Percentiles rank a stretch among this genome's conserved stretches.
phyloP scores from a whole-genome alignment of 2,329 filamentous ascomycete genomes.

The Colletotrichum tanaceti region DNA sequence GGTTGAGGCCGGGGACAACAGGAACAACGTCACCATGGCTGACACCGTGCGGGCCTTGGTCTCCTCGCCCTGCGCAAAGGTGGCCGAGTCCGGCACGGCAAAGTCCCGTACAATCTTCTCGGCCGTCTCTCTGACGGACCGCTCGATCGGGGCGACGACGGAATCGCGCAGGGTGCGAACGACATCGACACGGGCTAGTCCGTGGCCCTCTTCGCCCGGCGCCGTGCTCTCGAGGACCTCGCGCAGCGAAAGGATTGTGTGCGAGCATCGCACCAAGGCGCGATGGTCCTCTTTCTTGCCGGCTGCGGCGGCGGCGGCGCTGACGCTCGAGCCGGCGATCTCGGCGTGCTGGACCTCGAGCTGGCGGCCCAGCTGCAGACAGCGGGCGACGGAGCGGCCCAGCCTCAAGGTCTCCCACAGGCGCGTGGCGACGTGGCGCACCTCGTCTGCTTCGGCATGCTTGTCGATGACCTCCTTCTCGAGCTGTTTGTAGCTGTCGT shows the following conservation, averaged over 20 bases:
- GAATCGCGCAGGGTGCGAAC: conserved; percentile 77
- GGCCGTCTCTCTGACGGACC: conserved; percentile 76
- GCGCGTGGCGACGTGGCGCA: conserved; percentile 79
- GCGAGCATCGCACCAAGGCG: conserved; percentile 83
- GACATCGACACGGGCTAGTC: conserved; percentile 78
- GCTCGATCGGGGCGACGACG: conserved; percentile 78
- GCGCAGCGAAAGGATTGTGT: conserved; percentile 80
- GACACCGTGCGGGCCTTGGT: conserved; percentile 78
- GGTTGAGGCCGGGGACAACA: conserved; percentile 76
- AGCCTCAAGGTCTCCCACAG: conserved; percentile 84
- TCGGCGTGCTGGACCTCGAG: conserved; percentile 88
- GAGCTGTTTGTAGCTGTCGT: conserved; percentile 85
- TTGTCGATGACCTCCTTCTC: conserved; percentile 88
- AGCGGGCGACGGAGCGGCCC: conserved; percentile 80
- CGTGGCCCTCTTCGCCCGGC: conserved; percentile 79
- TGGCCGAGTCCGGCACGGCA: conserved; percentile 69
- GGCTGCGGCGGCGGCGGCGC: conserved; percentile 47
- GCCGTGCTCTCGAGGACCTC: conserved; percentile 77
- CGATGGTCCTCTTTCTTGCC: conserved; percentile 76
- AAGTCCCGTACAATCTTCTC: conserved; percentile 88
- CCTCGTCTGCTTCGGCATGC: conserved; percentile 86
- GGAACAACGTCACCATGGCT: conserved; percentile 80
- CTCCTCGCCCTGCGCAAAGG: conserved; percentile 77
- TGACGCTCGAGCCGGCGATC: conserved; percentile 58
- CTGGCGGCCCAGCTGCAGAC: conserved; percentile 84